phyloP scores from a whole-genome alignment of 768 basidiomycete genomes.

The Boletus eberwhitei region DNA sequence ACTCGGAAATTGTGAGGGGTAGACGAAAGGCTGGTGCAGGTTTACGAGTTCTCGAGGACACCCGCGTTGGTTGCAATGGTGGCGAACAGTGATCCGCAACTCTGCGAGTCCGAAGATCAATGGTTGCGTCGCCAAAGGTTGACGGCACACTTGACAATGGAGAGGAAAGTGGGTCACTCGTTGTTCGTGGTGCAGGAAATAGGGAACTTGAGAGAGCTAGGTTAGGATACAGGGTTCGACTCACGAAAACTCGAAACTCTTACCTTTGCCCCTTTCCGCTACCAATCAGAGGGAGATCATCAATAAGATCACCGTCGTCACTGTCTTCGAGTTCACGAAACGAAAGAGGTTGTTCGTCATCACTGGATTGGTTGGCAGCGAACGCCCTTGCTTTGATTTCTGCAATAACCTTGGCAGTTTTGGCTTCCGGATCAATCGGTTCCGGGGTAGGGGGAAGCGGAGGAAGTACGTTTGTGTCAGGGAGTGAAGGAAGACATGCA shows the following conservation, averaged over 20 bases:
- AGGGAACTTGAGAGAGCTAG: constrained; percentile 3
- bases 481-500: constrained; percentile 20
- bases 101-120: neutral
- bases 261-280: constrained; percentile 9
- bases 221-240: neutral
- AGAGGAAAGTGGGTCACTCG: constrained; percentile 16
- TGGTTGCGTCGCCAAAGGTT: neutral
- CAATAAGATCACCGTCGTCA: constrained; percentile 45
- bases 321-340: constrained; percentile 48
- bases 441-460: constrained; percentile 31
- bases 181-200: neutral
- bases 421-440: constrained; percentile 34
- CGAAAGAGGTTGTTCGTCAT: constrained; percentile 37
- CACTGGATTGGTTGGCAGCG: constrained; percentile 44
- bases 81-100: constrained; percentile 1
- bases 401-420: constrained; percentile 57
- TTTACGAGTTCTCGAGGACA: constrained; percentile 23
- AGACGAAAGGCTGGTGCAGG: constrained; percentile 1
- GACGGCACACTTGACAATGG: constrained; percentile 24
- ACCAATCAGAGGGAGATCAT: constrained; percentile 15
- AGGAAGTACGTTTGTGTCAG: constrained; percentile 18
- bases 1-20: constrained; percentile 11
- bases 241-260: neutral
- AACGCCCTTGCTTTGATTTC: constrained; percentile 62
- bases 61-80: constrained; percentile 6